A percentile compares a stretch with the other conserved stretches of the same genome.
These are phyloP conservation scores for Grifola frondosa DNA, from an alignment of 1,284 basidiomycete genomes.

Conservation along the genomic window DNA sequence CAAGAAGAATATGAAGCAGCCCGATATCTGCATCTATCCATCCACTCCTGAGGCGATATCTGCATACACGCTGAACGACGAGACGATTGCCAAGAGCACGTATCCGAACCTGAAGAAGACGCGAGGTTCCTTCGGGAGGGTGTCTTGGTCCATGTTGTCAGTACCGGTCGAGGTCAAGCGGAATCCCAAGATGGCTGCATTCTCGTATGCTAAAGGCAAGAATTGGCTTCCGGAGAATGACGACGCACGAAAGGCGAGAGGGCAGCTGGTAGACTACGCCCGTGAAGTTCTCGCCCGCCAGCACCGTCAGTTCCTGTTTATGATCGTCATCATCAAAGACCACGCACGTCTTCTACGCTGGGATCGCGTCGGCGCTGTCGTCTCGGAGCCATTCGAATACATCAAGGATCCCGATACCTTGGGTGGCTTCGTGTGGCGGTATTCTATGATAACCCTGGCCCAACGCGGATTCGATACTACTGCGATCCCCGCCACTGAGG, in stretches of 20 bases:
- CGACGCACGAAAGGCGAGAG: not conserved
- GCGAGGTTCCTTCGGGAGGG: no score
- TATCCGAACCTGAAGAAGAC: no score
- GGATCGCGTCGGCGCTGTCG: constrained; percentile 1
- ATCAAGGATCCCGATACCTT: not conserved
- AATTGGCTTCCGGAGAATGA: not conserved
- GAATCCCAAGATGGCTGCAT: no score
- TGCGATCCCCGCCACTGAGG: constrained; percentile 1
- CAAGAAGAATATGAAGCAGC: no score
- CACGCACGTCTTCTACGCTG: constrained; percentile 2
- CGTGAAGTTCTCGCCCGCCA: constrained; percentile 1
- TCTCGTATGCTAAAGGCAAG: no score
- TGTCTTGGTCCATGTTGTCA: no score
- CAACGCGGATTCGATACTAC: constrained; percentile 11
- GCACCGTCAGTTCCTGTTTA: constrained; percentile 4
- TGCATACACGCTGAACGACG: no score
- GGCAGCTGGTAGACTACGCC: not conserved
- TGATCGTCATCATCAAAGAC: constrained; percentile 1
- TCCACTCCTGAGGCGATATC: no score
- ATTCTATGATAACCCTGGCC: not conserved
- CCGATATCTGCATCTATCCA: no score
- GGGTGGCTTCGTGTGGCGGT: constrained; percentile 17
- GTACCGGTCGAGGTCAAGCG: no score
- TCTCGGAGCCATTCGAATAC: constrained; percentile 15
- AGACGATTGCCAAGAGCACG: no score